Percentiles rank a stretch among this genome's conserved stretches.
phyloP scores from a whole-genome alignment of 352 stramenopile genomes.

The Phytophthora pini region DNA sequence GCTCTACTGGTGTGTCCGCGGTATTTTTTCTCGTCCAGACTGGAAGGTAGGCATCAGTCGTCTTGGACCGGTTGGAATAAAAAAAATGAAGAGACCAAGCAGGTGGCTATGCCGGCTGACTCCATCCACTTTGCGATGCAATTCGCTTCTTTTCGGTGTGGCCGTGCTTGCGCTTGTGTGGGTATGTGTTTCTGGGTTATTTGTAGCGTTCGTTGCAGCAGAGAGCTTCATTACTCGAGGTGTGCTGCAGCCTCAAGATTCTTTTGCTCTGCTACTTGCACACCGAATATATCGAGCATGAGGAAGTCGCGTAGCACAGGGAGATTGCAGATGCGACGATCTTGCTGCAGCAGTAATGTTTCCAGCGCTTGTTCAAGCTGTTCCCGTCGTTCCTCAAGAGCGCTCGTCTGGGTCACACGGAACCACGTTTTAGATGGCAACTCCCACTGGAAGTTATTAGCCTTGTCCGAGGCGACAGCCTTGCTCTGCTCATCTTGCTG shows the following conservation, averaged over 20 bases:
- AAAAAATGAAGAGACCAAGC: conserved; percentile 22
- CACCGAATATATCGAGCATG: conserved; percentile 81
- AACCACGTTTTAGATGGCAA: conserved; percentile 86
- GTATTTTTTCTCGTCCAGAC: conserved; percentile 26
- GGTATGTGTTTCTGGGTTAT: conserved; percentile 9
- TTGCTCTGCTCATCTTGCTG: conserved; percentile 22
- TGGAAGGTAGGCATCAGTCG: conserved; percentile 2
- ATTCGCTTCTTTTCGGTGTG: conserved; percentile 13
- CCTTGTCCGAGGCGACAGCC: background rate
- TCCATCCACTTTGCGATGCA: conserved; percentile 7
- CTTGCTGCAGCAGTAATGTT: conserved; percentile 49
- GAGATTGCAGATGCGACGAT: conserved; percentile 49
- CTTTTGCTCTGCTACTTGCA: conserved; percentile 72
- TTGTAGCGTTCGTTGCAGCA: conserved; percentile 5
- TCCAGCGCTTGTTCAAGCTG: conserved; percentile 66
- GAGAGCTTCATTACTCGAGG: conserved; percentile 22
- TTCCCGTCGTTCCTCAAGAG: conserved; percentile 67
- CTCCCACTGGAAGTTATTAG: conserved; percentile 52
- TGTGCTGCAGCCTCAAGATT: conserved; percentile 27
- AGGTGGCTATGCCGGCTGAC: conserved; percentile 1
- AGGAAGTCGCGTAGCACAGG: conserved; percentile 77
- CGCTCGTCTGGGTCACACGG: conserved; percentile 60
- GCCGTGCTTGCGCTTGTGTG: background rate
- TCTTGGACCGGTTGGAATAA: conserved; percentile 13
- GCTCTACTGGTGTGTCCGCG: conserved; percentile 12